phyloP scores from a whole-genome alignment of 1,284 basidiomycete species.

The Cryptococcus amylolentus region DNA sequence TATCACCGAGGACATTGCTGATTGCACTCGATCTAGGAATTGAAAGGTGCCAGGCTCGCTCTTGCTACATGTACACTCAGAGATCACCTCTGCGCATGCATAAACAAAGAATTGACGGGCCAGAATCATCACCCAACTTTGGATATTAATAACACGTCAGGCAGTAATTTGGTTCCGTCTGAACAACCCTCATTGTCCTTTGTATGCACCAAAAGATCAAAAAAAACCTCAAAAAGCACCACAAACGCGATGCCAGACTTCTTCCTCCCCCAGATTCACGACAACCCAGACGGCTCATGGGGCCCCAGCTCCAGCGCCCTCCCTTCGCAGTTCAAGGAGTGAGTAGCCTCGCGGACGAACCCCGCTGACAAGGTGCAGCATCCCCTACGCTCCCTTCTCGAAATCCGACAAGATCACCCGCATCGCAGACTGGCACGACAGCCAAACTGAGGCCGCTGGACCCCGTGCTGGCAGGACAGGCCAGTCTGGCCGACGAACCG shows the following conservation, averaged over 20 bases:
- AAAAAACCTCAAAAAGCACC: background rate
- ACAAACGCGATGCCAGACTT: constrained; percentile 42
- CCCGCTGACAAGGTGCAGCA: constrained; percentile 47
- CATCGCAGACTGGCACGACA: constrained; percentile 90
- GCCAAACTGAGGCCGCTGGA: constrained; percentile 57
- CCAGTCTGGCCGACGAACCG: constrained; percentile 45
- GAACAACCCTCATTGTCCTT: background rate
- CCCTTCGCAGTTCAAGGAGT: constrained; percentile 50
- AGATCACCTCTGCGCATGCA: too few relatives aligned
- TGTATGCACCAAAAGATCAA: constrained; percentile 1
- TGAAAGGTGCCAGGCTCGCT: too few relatives aligned
- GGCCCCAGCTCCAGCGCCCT: constrained; percentile 48
- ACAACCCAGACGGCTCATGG: constrained; percentile 51
- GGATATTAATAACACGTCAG: too few relatives aligned
- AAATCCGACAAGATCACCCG: constrained; percentile 97
- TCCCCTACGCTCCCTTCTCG: constrained; percentile 95
- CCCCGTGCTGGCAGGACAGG: constrained; percentile 49
- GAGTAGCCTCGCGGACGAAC: constrained; percentile 11
- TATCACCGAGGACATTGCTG: too few relatives aligned
- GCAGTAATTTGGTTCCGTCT: too few relatives aligned
- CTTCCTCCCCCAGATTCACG: constrained; percentile 47
- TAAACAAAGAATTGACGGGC: too few relatives aligned
- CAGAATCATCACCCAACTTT: too few relatives aligned
- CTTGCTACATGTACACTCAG: too few relatives aligned
- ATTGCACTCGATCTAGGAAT: too few relatives aligned